Conservation (phyloP, 2,329 filamentous ascomycete genomes). For the Paradendryphiella salina region DNA sequence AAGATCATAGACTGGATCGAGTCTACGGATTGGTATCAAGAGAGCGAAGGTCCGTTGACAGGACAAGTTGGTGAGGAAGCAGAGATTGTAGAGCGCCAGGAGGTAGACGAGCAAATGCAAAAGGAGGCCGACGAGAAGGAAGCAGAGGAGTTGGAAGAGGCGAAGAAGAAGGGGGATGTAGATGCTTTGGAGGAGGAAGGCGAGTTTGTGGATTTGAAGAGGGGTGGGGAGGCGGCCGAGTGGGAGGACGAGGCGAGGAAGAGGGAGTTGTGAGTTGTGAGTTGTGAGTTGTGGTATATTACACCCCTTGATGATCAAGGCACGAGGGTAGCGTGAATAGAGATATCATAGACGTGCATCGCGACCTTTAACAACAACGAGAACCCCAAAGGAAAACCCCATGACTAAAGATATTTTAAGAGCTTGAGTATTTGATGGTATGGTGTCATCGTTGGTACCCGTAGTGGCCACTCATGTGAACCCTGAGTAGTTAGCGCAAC, state of each 20-base stretch:
- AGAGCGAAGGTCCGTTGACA: slow-evolving; percentile 38
- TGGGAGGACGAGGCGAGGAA: slow-evolving; percentile 14
- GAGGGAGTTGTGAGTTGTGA: slow-evolving; percentile 17
- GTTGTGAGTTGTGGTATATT: neutral
- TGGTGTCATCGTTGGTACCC: too few species aligned
- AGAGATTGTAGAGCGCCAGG: slow-evolving; percentile 36
- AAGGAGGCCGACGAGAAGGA: slow-evolving; percentile 22
- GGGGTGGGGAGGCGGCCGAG: slow-evolving; percentile 8
- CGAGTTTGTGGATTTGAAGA: slow-evolving; percentile 25
- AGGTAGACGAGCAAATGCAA: slow-evolving; percentile 29
- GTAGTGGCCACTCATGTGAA: neutral
- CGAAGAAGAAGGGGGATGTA: neutral
- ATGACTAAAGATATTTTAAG: too few species aligned
- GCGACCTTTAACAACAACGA: too few species aligned
- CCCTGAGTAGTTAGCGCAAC: neutral
- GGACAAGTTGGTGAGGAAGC: slow-evolving; percentile 39
- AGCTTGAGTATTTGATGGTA: too few species aligned
- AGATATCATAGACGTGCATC: too few species aligned
- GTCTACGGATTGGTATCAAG: slow-evolving; percentile 67
- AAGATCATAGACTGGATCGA: slow-evolving; percentile 67
- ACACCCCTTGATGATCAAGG: neutral
- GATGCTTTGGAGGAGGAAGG: slow-evolving; percentile 12
- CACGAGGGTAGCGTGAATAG: too few species aligned
- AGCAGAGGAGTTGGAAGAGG: slow-evolving; percentile 2
- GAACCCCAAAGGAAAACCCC: too few species aligned